Evolutionary conservation across 495 filamentous ascomycete genomes (phyloP), one percentile per base, ranked within the genome.

Genomic region (Penicillium manginii): DNA sequence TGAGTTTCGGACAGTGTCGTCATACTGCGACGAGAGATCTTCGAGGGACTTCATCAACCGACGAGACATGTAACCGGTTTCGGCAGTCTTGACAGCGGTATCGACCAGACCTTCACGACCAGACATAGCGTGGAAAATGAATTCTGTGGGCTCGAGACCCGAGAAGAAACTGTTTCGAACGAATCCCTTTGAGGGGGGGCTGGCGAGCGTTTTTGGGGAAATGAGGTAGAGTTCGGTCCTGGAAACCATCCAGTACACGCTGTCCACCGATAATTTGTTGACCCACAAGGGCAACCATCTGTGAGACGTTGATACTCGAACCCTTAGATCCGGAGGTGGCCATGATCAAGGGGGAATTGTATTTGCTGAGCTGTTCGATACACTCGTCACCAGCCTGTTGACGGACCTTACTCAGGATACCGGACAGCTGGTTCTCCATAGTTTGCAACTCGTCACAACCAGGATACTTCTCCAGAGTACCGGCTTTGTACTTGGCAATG

Each of bases 11-110:
- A 98, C 96, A 2, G 96, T 98, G 67, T 94, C 82, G 70, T 98
- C 94, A 63, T 98, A 98, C 65, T 89, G 82, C 0, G 89, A 88
- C 0, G 91, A 94, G 8, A 98, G 78, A 82, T 98, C 94, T 68
- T 98, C 94, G 35, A 98, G 79, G 0, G 91, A 94, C 76, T 98
- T 98, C 94, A 98, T 98, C 72, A 98, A 73, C 42, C 94, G 88
- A 76, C 94, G 86, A 58, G 93, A 97, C 96, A 98, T 98, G 77
- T 98, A 98, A 53, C 94, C 94, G 5, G 94, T 98, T 73, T 98
- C 94, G 26, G 94, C 94, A 15, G 94, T 98, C 79, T 98, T 98
- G 75, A 98, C 94, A 32, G 94, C 94, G n/a, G 94, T 98, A 85
- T 98, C 94, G 64, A 98, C 93, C 60, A 98, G 79, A 84, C 94